Percentiles rank a stretch among this genome's conserved stretches.
These are phyloP conservation scores for Pichia inconspicua DNA, from an alignment of 1,139 yeast genomes.

Conservation along the genomic window DNA sequence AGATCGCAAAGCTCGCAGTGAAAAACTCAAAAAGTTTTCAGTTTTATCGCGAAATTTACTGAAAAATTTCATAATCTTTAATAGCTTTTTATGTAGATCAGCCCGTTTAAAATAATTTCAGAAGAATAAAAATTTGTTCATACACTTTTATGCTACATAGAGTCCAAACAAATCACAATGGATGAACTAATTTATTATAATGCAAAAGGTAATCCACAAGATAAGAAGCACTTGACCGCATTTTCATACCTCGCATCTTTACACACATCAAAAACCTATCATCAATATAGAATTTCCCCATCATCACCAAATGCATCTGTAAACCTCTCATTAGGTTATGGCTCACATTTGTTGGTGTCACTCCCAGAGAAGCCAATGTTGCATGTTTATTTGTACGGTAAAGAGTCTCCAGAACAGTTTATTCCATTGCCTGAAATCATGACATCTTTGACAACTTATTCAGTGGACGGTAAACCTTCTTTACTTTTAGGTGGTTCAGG, in stretches of 20 bases:
- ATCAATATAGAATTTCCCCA: slow-evolving; percentile 50
- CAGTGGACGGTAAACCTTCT: slow-evolving; percentile 18
- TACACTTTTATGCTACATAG: too few species aligned
- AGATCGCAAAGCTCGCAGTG: too few species aligned
- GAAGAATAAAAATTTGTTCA: too few species aligned
- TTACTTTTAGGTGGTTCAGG: slow-evolving; percentile 47
- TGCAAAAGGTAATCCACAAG: slow-evolving; percentile 42
- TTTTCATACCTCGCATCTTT: slow-evolving; percentile 43
- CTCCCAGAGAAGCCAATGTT: slow-evolving; percentile 64
- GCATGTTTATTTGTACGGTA: slow-evolving; percentile 66
- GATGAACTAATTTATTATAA: slow-evolving; percentile 55
- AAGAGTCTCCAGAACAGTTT: slow-evolving; percentile 77
- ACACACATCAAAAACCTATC: slow-evolving; percentile 43
- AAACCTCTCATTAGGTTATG: slow-evolving; percentile 36
- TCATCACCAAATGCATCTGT: slow-evolving; percentile 34
- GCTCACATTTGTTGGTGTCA: slow-evolving; percentile 45
- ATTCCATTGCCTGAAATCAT: slow-evolving; percentile 81
- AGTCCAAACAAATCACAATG: slow-evolving; percentile 31
- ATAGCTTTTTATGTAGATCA: too few species aligned
- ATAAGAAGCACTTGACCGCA: slow-evolving; percentile 37
- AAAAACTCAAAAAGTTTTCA: too few species aligned
- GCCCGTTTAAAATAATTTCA: too few species aligned
- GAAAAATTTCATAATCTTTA: too few species aligned
- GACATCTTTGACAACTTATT: slow-evolving; percentile 42
- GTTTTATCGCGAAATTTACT: too few species aligned